phyloP scores from a whole-genome alignment of 768 basidiomycete genomes.

The Serpula lacrymans region DNA sequence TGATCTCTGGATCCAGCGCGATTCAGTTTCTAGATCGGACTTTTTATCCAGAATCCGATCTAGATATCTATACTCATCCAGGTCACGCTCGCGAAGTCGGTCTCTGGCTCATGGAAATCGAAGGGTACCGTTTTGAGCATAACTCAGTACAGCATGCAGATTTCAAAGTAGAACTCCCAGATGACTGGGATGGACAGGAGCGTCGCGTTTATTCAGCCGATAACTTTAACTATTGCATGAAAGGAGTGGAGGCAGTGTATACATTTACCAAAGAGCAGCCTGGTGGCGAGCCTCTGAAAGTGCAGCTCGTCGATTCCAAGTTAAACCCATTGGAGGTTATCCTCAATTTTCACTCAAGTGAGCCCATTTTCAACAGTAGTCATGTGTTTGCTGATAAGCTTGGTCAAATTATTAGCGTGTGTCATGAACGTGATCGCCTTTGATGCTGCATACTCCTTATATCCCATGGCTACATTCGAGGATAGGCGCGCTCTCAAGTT shows the following conservation, averaged over 20 bases:
- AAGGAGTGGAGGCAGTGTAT: constrained; percentile 12
- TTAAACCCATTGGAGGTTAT: constrained; percentile 34
- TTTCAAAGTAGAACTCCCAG: constrained; percentile 10
- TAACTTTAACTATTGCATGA: too few species aligned
- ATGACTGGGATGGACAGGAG: constrained; percentile 16
- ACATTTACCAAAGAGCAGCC: constrained; percentile 24
- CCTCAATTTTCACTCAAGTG: constrained; percentile 48
- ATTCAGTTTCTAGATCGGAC: constrained; percentile 49
- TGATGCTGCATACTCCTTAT: constrained; percentile 38
- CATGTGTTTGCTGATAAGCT: neutral
- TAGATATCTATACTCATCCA: constrained; percentile 47
- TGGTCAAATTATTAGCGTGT: constrained; percentile 23
- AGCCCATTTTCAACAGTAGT: constrained; percentile 10
- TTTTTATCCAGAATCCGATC: constrained; percentile 43
- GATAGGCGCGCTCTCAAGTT: constrained; percentile 23
- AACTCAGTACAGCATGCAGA: constrained; percentile 13
- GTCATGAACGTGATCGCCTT: constrained; percentile 45
- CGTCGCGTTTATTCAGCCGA: neutral
- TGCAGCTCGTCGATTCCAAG: constrained; percentile 40
- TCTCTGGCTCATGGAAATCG: constrained; percentile 26
- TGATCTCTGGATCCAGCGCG: constrained; percentile 53
- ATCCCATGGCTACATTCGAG: constrained; percentile 39
- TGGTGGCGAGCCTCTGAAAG: constrained; percentile 16
- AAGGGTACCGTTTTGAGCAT: constrained; percentile 29
- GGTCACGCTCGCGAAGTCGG: constrained; percentile 29